A percentile compares a stretch with the other conserved stretches of the same genome.
Conservation (phyloP, 148 eudicot species). For the Silene uniflora region DNA sequence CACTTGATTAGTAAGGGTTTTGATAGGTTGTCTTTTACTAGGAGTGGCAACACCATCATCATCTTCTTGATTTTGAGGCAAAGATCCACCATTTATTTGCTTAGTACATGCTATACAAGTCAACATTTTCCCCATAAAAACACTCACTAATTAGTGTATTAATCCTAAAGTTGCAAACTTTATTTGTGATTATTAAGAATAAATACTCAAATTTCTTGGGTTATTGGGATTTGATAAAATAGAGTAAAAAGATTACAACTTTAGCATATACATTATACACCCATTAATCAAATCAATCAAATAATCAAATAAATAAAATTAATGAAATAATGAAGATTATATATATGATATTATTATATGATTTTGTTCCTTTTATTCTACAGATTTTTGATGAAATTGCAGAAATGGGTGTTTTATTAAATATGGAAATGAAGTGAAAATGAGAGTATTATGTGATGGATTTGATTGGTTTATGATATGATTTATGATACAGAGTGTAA, state of each 20-base stretch:
- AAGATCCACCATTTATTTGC: conserved; percentile 56
- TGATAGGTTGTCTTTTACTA: conserved; percentile 63
- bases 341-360: no score
- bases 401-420: neutral
- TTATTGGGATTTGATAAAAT: neutral
- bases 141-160: neutral
- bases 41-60: conserved; percentile 54
- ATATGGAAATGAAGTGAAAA: neutral
- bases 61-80: conserved; percentile 27
- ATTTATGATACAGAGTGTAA: neutral
- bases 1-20: conserved; percentile 72
- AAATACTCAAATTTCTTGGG: neutral
- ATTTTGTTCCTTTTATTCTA: neutral
- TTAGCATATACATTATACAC: neutral
- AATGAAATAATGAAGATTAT: no score
- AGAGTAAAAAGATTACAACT: neutral
- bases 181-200: neutral
- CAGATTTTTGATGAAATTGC: neutral
- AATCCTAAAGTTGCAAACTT: conserved; percentile 3
- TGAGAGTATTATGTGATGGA: neutral
- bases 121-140: conserved; percentile 34
- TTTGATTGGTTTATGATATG: neutral
- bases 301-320: no score
- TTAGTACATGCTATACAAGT: conserved; percentile 68
- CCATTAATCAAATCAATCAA: neutral